Conservation (phyloP, 2,329 filamentous ascomycete species). For the Ophiocordyceps sinensis region DNA sequence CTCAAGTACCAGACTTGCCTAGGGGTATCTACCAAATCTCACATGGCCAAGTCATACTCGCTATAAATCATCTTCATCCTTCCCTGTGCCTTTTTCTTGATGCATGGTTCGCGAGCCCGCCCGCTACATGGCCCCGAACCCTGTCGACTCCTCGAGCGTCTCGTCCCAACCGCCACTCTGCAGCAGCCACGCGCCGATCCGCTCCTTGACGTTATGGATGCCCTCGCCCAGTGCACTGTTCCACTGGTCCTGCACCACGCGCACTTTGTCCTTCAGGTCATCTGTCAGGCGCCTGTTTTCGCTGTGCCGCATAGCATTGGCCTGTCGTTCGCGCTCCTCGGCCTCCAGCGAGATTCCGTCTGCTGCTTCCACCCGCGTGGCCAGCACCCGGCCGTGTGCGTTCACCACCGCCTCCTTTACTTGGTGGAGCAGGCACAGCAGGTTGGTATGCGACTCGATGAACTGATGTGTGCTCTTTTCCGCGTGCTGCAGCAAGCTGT, state of each 20-base stretch:
- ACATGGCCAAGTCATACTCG: background rate
- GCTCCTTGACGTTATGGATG: conserved; percentile 57
- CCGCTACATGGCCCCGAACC: conserved; percentile 27
- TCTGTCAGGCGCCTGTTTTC: conserved; percentile 62
- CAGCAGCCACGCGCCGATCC: conserved; percentile 59
- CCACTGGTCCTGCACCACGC: conserved; percentile 86
- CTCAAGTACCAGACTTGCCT: background rate
- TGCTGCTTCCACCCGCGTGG: conserved; percentile 41
- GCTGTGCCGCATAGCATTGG: conserved; percentile 42
- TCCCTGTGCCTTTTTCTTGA: background rate
- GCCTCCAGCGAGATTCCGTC: conserved; percentile 11
- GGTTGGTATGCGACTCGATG: conserved; percentile 85
- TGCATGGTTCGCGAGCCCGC: background rate
- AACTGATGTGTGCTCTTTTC: conserved; percentile 94
- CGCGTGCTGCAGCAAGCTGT: conserved; percentile 68
- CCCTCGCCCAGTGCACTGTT: conserved; percentile 68
- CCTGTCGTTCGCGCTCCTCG: conserved; percentile 22
- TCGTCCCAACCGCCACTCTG: conserved; percentile 84
- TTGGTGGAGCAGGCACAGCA: conserved; percentile 81
- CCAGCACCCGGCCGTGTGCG: conserved; percentile 52
- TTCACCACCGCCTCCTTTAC: conserved; percentile 67
- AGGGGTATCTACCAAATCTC: background rate
- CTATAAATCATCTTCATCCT: background rate
- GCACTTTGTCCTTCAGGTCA: conserved; percentile 87
- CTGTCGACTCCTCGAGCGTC: conserved; percentile 42